phyloP scores from a whole-genome alignment of 2,329 filamentous ascomycete genomes.

The Xylariaceae sp. region DNA sequence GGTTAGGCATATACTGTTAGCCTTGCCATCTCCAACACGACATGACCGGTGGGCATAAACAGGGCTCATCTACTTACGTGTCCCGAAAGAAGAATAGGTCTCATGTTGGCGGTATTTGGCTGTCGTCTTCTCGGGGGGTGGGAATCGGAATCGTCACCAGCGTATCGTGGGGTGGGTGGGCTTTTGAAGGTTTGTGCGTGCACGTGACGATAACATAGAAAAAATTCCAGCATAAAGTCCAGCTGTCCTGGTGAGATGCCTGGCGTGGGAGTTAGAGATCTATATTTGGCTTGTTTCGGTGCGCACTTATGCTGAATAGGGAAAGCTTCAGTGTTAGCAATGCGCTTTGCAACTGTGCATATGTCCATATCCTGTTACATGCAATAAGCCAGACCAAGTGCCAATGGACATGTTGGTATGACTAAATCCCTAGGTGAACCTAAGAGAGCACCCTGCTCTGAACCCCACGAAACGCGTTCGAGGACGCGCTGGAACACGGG shows the following conservation, averaged over 20 bases:
- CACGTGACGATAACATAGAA: conserved; percentile 22
- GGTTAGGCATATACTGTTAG: conserved; percentile 15
- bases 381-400: no score
- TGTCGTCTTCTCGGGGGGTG: conserved; percentile 10
- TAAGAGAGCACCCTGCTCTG: no score
- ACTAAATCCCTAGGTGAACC: no score
- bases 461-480: no score
- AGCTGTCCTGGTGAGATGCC: neutral
- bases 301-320: no score
- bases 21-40: no score
- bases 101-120: conserved; percentile 60
- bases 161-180: conserved; percentile 25
- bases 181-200: conserved; percentile 24
- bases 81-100: conserved; percentile 91
- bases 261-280: conserved; percentile 1
- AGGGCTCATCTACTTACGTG: conserved; percentile 69
- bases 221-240: neutral
- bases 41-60: no score
- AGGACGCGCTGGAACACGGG: neutral
- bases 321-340: no score
- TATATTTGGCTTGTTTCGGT: neutral
- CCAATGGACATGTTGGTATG: no score
- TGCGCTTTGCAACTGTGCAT: no score
- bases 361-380: no score
- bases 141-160: conserved; percentile 12